Evolutionary conservation across 148 eudicot genomes (phyloP), one percentile per base, ranked within the genome.

Genomic region (Silene uniflora): DNA sequence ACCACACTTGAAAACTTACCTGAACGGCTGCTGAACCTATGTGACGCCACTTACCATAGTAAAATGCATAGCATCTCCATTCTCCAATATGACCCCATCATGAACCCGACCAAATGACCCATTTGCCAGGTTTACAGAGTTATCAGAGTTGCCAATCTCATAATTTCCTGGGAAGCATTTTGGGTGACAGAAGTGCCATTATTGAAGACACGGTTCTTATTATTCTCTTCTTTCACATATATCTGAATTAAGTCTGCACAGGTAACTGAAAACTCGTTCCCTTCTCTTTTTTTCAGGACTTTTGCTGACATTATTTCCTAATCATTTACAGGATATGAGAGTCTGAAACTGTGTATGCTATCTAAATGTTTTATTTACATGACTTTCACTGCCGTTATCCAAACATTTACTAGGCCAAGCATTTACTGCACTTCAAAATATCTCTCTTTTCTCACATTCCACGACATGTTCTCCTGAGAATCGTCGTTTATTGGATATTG

Each of bases 181-280:
- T 39, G 10, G 44, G 7, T 7, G 44, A 7, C 44, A 22, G 25
- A 24, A 46, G 10, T 24, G 44, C 68, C 54, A 67, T 56, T 22
- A 39, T 65, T 14, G 62, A 23, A 59, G 62, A 52, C 73, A 62
- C 10, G 52, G 67, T 3, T 70, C 47, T 11, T 1, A 11, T 52
- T 10, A 52, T 52, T 52, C 44, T 39, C 1, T 39, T 39, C 44
- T 39, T 39, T 39, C 9, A 52, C 21, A 18, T 13, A 25, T 44
- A 16, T 21, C 62, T n/a, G 25, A 55, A 78, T 70, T 39, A 35
- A 39, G 67, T 49, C 54, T 58, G 10, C 19, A 27, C 62, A 76
- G 73, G 83, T 71, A 80, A 47, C 27, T 21, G 35, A 10, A 65
- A 42, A 4, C 24, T 56, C 64, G 65, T 63, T 23, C 55, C 4